phyloP scores from a whole-genome alignment of 2,329 filamentous ascomycete species.

The Fusarium hainanense region DNA sequence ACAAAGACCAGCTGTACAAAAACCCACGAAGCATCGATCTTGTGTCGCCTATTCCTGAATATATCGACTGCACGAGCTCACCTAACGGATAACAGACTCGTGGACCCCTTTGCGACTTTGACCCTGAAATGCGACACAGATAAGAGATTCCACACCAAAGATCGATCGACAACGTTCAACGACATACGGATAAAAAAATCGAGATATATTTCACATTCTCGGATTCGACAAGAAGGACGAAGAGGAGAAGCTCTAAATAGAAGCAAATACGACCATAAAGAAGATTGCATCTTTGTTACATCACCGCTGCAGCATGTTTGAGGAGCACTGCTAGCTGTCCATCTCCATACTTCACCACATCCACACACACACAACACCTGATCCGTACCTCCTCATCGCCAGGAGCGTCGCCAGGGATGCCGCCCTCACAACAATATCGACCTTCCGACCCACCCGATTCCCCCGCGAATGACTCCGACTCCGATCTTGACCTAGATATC shows the following conservation, averaged over 20 bases:
- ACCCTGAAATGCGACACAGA: conserved; percentile 34
- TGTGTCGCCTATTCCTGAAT: background rate
- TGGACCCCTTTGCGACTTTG: conserved; percentile 38
- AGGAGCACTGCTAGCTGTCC: conserved; percentile 36
- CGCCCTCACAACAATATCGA: conserved; percentile 64
- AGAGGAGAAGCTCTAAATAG: background rate
- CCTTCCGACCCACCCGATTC: conserved; percentile 72
- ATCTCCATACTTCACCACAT: conserved; percentile 29
- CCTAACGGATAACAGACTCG: conserved; percentile 39
- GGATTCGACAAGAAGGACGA: conserved; percentile 3
- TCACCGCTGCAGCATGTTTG: conserved; percentile 42
- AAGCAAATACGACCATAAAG: background rate
- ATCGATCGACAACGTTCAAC: conserved; percentile 27
- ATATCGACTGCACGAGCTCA: conserved; percentile 23
- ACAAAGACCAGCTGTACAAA: conserved; percentile 9
- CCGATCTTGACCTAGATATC: conserved; percentile 81
- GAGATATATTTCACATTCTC: conserved; percentile 3
- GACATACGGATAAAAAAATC: conserved; percentile 14
- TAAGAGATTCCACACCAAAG: conserved; percentile 27
- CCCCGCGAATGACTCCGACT: conserved; percentile 74
- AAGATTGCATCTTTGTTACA: conserved; percentile 6
- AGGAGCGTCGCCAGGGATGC: conserved; percentile 61
- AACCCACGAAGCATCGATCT: background rate
- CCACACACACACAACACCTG: conserved; percentile 33
- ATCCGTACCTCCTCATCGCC: conserved; percentile 22